Conservation (phyloP, 306 rosid genomes). For the Begonia masoniana region DNA sequence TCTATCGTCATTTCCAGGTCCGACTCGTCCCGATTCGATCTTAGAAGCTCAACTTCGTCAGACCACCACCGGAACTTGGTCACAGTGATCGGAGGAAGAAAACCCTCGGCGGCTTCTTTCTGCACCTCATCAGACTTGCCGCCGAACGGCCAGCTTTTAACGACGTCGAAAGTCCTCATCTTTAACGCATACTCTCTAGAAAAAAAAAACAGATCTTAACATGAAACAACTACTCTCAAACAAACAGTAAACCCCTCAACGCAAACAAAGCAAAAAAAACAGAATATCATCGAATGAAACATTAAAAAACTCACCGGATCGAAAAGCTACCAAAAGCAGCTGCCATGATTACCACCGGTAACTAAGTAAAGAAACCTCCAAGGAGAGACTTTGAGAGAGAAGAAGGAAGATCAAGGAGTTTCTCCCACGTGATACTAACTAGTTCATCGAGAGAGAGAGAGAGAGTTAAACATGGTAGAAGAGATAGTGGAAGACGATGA, state of each 20-base stretch:
- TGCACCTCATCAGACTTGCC: slow-evolving; percentile 4
- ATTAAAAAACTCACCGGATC: slow-evolving; percentile 40
- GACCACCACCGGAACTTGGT: slow-evolving; percentile 67
- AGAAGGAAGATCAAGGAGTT: not conserved
- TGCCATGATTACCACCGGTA: slow-evolving; percentile 31
- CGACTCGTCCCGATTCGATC: slow-evolving; percentile 15
- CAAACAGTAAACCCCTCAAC: not conserved
- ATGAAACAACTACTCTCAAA: not conserved
- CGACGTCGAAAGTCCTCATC: slow-evolving; percentile 58
- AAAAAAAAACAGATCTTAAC: not conserved
- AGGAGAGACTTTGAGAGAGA: too few species aligned
- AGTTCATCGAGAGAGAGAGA: not conserved
- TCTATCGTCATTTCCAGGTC: slow-evolving; percentile 2
- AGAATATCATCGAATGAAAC: not conserved
- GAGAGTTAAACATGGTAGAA: not conserved
- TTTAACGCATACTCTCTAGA: slow-evolving; percentile 61
- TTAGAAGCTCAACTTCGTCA: slow-evolving; percentile 34
- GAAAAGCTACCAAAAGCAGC: slow-evolving; percentile 55
- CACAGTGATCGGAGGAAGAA: slow-evolving; percentile 65
- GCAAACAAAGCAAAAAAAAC: not conserved
- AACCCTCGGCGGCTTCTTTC: slow-evolving; percentile 18
- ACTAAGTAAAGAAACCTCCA: too few species aligned
- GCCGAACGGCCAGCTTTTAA: slow-evolving; percentile 63
- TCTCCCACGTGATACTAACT: too few species aligned
- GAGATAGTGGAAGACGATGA: slow-evolving; percentile 11